Evolutionary conservation across 2,329 filamentous ascomycete genomes (phyloP).

Genomic region (Colletotrichum sp.): DNA sequence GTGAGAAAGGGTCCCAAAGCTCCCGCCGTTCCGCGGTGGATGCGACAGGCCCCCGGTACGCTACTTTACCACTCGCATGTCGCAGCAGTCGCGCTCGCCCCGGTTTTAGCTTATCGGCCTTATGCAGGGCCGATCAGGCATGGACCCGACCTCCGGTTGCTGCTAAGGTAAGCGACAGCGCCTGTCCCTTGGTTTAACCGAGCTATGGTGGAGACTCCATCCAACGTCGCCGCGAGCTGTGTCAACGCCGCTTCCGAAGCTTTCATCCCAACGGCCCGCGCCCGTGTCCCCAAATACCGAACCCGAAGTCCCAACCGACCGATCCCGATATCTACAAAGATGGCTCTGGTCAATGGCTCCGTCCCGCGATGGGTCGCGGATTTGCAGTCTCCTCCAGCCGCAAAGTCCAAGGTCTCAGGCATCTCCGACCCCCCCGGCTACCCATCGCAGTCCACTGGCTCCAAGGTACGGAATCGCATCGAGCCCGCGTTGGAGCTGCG

Average conservation of each 20-base stretch:
- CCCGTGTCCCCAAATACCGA: not conserved
- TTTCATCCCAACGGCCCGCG: not conserved
- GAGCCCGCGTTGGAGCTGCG: not conserved
- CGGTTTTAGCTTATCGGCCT: slow-evolving; percentile 11
- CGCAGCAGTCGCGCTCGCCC: not conserved
- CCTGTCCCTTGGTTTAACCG: slow-evolving; percentile 1
- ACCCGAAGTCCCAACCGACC: not conserved
- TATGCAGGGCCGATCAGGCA: not conserved
- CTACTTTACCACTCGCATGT: not conserved
- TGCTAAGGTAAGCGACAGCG: slow-evolving; percentile 10
- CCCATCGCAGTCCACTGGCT: slow-evolving; percentile 57
- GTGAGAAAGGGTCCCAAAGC: not conserved
- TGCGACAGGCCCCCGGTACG: not conserved
- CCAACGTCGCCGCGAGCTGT: slow-evolving; percentile 1
- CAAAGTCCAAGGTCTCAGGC: slow-evolving; percentile 67
- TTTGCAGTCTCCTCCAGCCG: slow-evolving; percentile 71
- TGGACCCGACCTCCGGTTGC: not conserved
- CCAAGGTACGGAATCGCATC: slow-evolving; percentile 54
- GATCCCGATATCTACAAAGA: not conserved
- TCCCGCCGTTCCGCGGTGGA: slow-evolving; percentile 18
- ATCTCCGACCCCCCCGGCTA: slow-evolving; percentile 90
- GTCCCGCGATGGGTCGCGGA: slow-evolving; percentile 83
- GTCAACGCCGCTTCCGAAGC: not conserved
- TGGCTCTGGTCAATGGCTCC: slow-evolving; percentile 28
- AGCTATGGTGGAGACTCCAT: not conserved